Percentiles rank a stretch among this genome's conserved stretches.
phyloP scores from a whole-genome alignment of 768 basidiomycete genomes.

The Mycena kentingensis region DNA sequence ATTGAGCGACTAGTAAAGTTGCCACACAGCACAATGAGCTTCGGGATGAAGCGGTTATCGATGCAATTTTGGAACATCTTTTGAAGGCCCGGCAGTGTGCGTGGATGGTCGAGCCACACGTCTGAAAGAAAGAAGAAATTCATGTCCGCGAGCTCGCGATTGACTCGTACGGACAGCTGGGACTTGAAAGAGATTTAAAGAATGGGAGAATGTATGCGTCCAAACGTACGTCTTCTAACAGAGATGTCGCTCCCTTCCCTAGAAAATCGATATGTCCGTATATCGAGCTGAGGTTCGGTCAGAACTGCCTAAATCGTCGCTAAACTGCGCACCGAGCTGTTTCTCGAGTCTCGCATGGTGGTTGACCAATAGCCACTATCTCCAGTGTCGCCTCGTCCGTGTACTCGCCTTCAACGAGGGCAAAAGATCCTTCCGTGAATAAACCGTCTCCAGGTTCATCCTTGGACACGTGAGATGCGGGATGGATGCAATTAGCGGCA shows the following conservation, averaged over 20 bases:
- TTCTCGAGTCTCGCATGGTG: constrained; percentile 89
- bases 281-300: constrained; percentile 51
- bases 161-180: constrained; percentile 61
- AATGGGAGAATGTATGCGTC: neutral
- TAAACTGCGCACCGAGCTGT: constrained; percentile 64
- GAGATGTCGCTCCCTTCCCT: constrained; percentile 89
- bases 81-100: constrained; percentile 75
- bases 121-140: constrained; percentile 95
- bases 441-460: constrained; percentile 93
- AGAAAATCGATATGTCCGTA: constrained; percentile 97
- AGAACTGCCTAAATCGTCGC: no score
- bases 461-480: constrained; percentile 41
- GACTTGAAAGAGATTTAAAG: constrained; percentile 41
- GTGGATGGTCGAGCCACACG: constrained; percentile 90
- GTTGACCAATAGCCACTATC: constrained; percentile 95
- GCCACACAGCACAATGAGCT: constrained; percentile 89
- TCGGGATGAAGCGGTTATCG: constrained; percentile 84
- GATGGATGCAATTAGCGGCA: no score
- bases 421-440: constrained; percentile 95
- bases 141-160: constrained; percentile 70
- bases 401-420: constrained; percentile 94
- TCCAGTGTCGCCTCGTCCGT: constrained; percentile 87
- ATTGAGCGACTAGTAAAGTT: constrained; percentile 90
- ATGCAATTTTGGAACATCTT: constrained; percentile 90
- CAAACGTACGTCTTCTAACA: constrained; percentile 81